Base-by-base conservation (phyloP, 2,329 filamentous ascomycete genomes). In the Sodiomyces alkalinus region DNA sequence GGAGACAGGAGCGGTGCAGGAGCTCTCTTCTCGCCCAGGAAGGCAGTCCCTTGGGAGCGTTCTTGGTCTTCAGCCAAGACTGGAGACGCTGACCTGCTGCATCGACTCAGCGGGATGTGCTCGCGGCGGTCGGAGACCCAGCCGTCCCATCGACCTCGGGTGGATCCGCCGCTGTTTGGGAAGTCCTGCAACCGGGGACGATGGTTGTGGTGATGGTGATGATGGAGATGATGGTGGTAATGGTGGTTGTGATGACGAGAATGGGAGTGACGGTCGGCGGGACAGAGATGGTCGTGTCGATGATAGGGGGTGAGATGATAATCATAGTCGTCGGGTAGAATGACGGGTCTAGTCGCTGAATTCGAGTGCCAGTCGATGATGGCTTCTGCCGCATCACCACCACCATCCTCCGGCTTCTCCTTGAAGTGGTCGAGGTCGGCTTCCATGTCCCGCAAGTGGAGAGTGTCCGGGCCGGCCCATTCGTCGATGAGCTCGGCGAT, bases 401-500 rank as follows among this genome's bases (percentile, higher is more conserved):
- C 13, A 10, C 22, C n/a, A 9, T 29, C 34, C 6, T 46, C 37
- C 12, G 44, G 37, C 3, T 44, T 39, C 10, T 48, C 48, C 14
- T 52, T 53, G 41, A 73, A 74, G 33, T 62, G 48, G 32, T 67
- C 61, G 18, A 76, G 51, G 35, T 76, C 67, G 2, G 70, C 72
- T 40, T 74, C 68, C 55, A 74, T 68, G 34, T 72, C 64, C 35
- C 60, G 56, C 17, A 76, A 52, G 24, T 62, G 59, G 22, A 76
- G 47, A 18, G 60, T 58, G 8, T 63, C 63, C 10, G 54, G 53
- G 1, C 70, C 68, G 16, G 68, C 65, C 71, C 72, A 77, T 17
- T 54, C 47, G 37, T 76, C 70, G 30, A 77, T 71, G n/a, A 67
- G 48, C 16, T 51, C 52, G 17, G 70, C 71, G 36, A 77, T 75